Conservation (phyloP, 768 basidiomycete species). For the Leccinum imitatum region DNA sequence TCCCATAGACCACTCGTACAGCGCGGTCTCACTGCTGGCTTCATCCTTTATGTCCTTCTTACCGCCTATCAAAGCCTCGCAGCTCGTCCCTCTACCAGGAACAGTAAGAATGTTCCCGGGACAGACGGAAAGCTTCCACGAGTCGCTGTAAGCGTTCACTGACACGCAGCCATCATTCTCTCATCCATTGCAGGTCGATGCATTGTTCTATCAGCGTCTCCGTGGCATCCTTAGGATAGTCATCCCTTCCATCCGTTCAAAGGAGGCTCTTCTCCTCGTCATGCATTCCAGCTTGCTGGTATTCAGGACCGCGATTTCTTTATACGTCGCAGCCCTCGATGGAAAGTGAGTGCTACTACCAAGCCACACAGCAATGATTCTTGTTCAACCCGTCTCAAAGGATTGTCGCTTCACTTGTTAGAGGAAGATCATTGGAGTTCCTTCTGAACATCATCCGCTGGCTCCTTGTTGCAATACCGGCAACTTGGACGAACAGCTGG, state of each 20-base stretch:
- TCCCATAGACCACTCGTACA: conserved; percentile 71
- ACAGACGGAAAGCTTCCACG: conserved; percentile 47
- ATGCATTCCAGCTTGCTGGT: conserved; percentile 90
- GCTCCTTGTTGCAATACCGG: conserved; percentile 90
- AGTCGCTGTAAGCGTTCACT: conserved; percentile 58
- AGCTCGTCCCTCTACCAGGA: conserved; percentile 37
- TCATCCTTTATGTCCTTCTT: conserved; percentile 69
- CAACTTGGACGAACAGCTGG: conserved; percentile 93
- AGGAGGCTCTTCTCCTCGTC: conserved; percentile 82
- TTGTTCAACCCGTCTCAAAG: conserved; percentile 38
- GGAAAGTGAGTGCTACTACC: conserved; percentile 64
- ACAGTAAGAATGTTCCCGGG: conserved; percentile 10
- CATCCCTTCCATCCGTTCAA: conserved; percentile 80
- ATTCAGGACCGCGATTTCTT: conserved; percentile 84
- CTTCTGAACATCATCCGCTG: conserved; percentile 83
- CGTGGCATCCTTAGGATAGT: conserved; percentile 78
- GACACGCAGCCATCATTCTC: background rate
- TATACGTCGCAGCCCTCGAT: conserved; percentile 93
- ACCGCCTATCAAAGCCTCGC: conserved; percentile 61
- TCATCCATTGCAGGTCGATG: conserved; percentile 65
- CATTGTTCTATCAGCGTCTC: conserved; percentile 83
- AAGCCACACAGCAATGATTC: background rate
- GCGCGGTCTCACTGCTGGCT: conserved; percentile 62
- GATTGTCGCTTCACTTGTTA: conserved; percentile 93
- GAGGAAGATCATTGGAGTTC: conserved; percentile 77